Conservation (phyloP, 2,329 filamentous ascomycete genomes). For the Penicillium sp. region DNA sequence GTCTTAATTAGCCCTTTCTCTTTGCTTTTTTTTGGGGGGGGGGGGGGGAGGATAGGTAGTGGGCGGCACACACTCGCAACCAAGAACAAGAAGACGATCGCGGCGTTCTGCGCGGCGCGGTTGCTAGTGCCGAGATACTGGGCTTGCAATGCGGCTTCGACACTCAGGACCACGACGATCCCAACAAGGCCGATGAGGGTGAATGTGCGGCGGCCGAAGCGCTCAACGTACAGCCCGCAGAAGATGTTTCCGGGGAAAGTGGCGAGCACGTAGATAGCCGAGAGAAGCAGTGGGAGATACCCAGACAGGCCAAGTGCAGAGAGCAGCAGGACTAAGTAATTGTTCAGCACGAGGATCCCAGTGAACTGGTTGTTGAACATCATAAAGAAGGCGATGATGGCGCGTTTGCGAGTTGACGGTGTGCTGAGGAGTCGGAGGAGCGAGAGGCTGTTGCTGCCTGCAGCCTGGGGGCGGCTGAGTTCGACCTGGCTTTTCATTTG, state of each 20-base stretch:
- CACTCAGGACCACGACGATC: constrained; percentile 37
- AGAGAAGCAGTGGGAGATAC: constrained; percentile 44
- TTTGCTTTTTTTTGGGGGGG: too few species aligned
- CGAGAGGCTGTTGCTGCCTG: too few species aligned
- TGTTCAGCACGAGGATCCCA: constrained; percentile 40
- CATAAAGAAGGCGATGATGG: constrained; percentile 45
- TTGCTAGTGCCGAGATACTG: constrained; percentile 41
- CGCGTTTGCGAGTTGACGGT: constrained; percentile 45
- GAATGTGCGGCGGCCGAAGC: constrained; percentile 42
- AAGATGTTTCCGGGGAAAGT: constrained; percentile 47
- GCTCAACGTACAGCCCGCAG: constrained; percentile 47
- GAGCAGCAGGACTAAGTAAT: constrained; percentile 50
- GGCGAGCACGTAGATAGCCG: constrained; percentile 45
- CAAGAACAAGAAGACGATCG: constrained; percentile 49
- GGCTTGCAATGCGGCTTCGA: constrained; percentile 42
- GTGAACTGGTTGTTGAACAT: constrained; percentile 48
- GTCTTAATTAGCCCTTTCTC: constrained; percentile 21
- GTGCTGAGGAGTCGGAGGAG: constrained; percentile 43
- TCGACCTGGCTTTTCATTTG: constrained; percentile 5
- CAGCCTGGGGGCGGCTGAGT: background rate
- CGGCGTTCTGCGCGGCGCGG: constrained; percentile 39
- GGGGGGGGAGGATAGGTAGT: too few species aligned
- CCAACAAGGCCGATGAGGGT: constrained; percentile 44
- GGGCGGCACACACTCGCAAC: too few species aligned
- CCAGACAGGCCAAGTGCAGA: constrained; percentile 43